phyloP scores from a whole-genome alignment of 2,329 filamentous ascomycete species.

The Fusarium sp. region DNA sequence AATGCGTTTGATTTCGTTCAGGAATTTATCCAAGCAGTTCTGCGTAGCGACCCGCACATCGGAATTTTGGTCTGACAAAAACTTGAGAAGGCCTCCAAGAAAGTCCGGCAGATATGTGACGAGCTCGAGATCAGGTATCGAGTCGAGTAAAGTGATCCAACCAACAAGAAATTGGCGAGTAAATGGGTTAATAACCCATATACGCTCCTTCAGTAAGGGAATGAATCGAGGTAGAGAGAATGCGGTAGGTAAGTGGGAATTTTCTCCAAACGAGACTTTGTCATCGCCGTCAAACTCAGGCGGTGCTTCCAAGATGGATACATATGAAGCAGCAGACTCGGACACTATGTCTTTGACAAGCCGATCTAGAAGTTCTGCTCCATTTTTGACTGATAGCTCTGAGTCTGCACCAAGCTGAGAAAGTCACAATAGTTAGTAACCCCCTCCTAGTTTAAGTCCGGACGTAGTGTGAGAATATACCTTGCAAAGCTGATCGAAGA shows the following conservation, averaged over 20 bases:
- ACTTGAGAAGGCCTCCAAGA: slow-evolving; percentile 87
- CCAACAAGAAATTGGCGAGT: slow-evolving; percentile 94
- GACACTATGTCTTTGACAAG: slow-evolving; percentile 96
- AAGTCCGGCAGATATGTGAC: slow-evolving; percentile 94
- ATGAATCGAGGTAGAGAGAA: slow-evolving; percentile 94
- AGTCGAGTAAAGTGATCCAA: slow-evolving; percentile 95
- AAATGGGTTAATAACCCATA: slow-evolving; percentile 93
- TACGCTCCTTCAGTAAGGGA: slow-evolving; percentile 91
- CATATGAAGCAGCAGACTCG: slow-evolving; percentile 93
- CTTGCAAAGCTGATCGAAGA: slow-evolving; percentile 97
- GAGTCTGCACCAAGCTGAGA: slow-evolving; percentile 90
- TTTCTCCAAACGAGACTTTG: slow-evolving; percentile 57
- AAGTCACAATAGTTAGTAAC: not conserved
- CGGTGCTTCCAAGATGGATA: slow-evolving; percentile 82
- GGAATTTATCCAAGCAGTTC: slow-evolving; percentile 86
- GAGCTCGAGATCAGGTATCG: slow-evolving; percentile 94
- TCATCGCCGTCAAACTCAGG: slow-evolving; percentile 59
- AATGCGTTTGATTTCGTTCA: slow-evolving; percentile 94
- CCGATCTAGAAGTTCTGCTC: slow-evolving; percentile 92
- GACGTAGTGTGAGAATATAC: slow-evolving; percentile 56
- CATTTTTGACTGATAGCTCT: slow-evolving; percentile 97
- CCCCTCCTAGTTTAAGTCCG: not conserved
- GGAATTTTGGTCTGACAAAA: slow-evolving; percentile 88
- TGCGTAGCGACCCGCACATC: slow-evolving; percentile 97
- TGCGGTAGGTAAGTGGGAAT: slow-evolving; percentile 75